Evolutionary conservation across 169 alveolate genomes (phyloP).

Genomic region (Cryptosporidium felis): DNA sequence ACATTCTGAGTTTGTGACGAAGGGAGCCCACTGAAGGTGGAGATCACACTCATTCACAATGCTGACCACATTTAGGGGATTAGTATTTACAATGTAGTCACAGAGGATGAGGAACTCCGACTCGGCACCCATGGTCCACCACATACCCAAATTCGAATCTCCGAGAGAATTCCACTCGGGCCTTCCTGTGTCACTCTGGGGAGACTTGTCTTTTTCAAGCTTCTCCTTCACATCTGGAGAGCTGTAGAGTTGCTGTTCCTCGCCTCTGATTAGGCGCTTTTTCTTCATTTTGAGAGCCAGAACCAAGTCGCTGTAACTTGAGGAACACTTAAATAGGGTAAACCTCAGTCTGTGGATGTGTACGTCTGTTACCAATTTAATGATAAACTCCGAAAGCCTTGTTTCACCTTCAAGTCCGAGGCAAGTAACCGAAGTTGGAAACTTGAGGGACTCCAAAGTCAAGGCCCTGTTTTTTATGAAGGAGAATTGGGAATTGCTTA

Average conservation of each 20-base stretch:
- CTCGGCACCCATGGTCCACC: constrained; percentile 65
- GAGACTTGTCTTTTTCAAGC: neutral
- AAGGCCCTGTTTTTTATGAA: neutral
- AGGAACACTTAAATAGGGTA: constrained; percentile 52
- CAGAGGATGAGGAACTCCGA: constrained; percentile 48
- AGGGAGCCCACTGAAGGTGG: constrained; percentile 66
- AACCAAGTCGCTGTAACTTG: constrained; percentile 43
- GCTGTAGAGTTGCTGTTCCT: neutral
- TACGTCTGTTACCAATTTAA: constrained; percentile 9
- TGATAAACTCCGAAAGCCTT: neutral
- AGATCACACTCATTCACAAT: constrained; percentile 64
- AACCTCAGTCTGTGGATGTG: constrained; percentile 57
- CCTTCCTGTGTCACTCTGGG: neutral
- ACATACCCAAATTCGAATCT: constrained; percentile 59
- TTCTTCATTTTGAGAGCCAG: constrained; percentile 28
- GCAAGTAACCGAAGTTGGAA: constrained; percentile 53
- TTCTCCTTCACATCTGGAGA: neutral
- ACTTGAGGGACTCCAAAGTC: constrained; percentile 23
- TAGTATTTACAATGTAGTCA: constrained; percentile 46
- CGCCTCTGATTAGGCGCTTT: neutral
- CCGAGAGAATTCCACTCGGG: constrained; percentile 65
- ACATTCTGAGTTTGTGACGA: constrained; percentile 67
- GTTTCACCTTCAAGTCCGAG: neutral
- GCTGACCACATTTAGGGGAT: constrained; percentile 41
- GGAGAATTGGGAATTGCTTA: constrained; percentile 3